These are phyloP conservation scores for Saposhnikovia divaricata DNA, from an alignment of 129 eudicot genomes.

Conservation along the genomic window DNA sequence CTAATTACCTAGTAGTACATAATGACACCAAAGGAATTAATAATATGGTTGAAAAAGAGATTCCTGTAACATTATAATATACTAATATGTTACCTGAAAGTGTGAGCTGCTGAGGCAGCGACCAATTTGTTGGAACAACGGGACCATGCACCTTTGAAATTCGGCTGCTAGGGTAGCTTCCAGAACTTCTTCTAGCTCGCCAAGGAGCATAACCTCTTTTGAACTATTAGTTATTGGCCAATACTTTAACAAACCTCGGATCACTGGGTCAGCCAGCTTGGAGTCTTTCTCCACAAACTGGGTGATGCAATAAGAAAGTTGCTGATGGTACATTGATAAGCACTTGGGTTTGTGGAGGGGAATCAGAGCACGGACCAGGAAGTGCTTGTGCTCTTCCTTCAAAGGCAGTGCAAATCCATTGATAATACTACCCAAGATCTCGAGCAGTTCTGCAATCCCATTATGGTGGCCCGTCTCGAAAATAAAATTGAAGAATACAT, in stretches of 20 bases:
- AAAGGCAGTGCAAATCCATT: no score
- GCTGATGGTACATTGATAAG: not conserved
- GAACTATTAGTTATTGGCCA: constrained; percentile 47
- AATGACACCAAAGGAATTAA: not conserved
- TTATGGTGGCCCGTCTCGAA: no score
- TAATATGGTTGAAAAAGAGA: not conserved
- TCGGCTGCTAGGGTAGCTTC: constrained; percentile 56
- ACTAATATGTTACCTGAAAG: constrained; percentile 43
- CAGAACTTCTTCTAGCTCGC: constrained; percentile 43
- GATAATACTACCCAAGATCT: no score
- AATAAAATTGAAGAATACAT: no score
- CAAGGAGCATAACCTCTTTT: not conserved
- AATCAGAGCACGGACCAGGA: no score
- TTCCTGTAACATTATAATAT: not conserved
- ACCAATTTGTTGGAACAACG: constrained; percentile 45
- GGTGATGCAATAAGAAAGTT: constrained; percentile 36
- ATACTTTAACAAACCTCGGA: constrained; percentile 47
- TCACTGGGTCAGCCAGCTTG: constrained; percentile 34
- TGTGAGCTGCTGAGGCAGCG: constrained; percentile 58
- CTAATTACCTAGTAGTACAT: not conserved
- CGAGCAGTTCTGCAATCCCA: no score
- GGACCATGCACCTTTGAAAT: constrained; percentile 52
- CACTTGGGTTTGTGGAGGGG: no score
- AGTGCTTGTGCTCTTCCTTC: no score
- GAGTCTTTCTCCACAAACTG: constrained; percentile 38